Percentiles rank a stretch among this genome's conserved stretches.
Evolutionary conservation across 192 early-diverging fungal species (phyloP).

Genomic region (Coemansia sp.): DNA sequence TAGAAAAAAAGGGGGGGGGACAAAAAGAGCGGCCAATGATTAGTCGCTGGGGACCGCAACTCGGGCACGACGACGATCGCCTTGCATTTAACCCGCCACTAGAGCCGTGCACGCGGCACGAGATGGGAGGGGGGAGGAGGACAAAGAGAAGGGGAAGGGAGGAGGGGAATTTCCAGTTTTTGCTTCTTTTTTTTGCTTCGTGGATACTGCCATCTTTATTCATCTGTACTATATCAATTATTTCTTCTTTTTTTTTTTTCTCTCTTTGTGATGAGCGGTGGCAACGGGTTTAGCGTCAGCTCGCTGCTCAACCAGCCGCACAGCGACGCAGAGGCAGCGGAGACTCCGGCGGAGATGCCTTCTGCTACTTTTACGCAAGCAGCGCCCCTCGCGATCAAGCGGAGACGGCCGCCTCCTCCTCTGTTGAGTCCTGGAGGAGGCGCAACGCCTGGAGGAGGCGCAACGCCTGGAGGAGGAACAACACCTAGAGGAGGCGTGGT

Average conservation of each 20-base stretch:
- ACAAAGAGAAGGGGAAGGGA: background rate
- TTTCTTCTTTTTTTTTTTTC: slow-evolving; percentile 6
- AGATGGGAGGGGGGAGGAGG: background rate
- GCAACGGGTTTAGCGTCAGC: slow-evolving; percentile 34
- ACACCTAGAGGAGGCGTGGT: no score
- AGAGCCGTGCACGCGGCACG: background rate
- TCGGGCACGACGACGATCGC: no score
- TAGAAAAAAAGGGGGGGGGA: background rate
- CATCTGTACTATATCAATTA: no score
- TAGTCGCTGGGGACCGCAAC: no score
- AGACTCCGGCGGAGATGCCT: background rate
- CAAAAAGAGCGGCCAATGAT: no score
- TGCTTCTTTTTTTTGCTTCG: background rate
- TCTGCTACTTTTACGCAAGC: slow-evolving; percentile 4
- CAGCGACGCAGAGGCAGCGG: background rate
- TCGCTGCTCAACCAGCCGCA: slow-evolving; percentile 34
- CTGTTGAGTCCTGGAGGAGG: background rate
- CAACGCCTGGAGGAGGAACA: no score
- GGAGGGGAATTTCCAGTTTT: no score
- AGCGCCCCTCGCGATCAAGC: background rate
- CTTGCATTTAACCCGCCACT: background rate
- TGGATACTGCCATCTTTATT: background rate
- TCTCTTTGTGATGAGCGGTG: slow-evolving; percentile 5
- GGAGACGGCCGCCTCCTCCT: background rate
- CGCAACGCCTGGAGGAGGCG: no score